Conservation (phyloP, 805 yeast species). For the Spathaspora passalidarum region DNA sequence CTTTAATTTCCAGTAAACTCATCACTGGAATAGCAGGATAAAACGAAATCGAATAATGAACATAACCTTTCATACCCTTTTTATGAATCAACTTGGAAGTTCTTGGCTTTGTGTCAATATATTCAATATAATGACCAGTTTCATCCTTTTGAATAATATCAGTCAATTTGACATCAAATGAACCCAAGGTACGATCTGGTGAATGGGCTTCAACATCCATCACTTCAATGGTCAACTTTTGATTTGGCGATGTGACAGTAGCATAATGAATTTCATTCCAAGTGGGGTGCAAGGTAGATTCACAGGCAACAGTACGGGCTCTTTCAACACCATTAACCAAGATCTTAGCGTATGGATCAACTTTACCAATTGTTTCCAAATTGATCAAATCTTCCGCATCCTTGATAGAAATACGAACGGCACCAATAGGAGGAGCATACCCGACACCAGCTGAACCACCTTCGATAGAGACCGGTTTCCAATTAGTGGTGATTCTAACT, state of each 20-base stretch:
- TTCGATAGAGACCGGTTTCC: constrained; percentile 82
- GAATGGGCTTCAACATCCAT: constrained; percentile 84
- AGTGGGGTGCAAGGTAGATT: constrained; percentile 70
- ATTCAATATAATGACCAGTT: constrained; percentile 55
- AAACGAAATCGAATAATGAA: constrained; percentile 74
- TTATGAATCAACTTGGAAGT: constrained; percentile 64
- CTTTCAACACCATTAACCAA: constrained; percentile 72
- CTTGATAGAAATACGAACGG: constrained; percentile 67
- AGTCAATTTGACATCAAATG: constrained; percentile 64
- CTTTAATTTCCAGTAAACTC: constrained; percentile 68
- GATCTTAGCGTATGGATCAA: constrained; percentile 88
- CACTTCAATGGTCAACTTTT: constrained; percentile 77
- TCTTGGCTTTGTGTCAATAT: constrained; percentile 53
- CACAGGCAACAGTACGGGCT: constrained; percentile 71
- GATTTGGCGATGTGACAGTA: constrained; percentile 79
- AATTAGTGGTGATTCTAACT: constrained; percentile 61
- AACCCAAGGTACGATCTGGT: constrained; percentile 86
- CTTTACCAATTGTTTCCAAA: constrained; percentile 82
- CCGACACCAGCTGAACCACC: constrained; percentile 75
- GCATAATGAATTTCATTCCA: constrained; percentile 84
- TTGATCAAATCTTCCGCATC: constrained; percentile 76
- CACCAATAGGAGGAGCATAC: constrained; percentile 94
- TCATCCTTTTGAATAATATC: constrained; percentile 71
- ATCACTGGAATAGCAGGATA: constrained; percentile 81
- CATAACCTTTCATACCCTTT: constrained; percentile 80